Base-by-base conservation (phyloP, 73 alveolate genomes). In the Paramecium pentaurelia region DNA sequence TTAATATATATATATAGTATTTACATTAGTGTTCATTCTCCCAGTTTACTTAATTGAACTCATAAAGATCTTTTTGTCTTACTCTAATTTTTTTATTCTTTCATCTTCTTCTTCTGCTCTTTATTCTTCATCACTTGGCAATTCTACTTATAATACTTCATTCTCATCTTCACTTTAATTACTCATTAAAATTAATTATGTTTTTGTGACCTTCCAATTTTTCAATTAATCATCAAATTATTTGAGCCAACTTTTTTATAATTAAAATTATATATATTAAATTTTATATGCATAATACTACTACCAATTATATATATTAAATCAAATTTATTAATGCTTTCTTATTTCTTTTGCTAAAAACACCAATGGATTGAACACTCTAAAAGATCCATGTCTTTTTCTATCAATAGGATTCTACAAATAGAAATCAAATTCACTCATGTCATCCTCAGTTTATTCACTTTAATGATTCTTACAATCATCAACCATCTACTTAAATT, bases 101-200 rank as follows among this genome's bases (percentile, higher is more conserved):
- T 37, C 60, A 8, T 73, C 87, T 40, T 73, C 87, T 20, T 73
- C 58, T 16, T 73, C 40, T 12, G 8, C 87, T 73, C 60, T 64
- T 28, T 64, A 38, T 73, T 73, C 87, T 73, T 73, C 87, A 37
- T 73, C 87, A 73, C 34, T 40, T 12, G 14, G 12, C 18, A 37
- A 36, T 12, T 73, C 87, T 7, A 73, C 87, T 20, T 73, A 16
- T 8, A 73, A 20, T 34, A 73, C 87, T 20, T 73, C 87, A 40
- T 73, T 73, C 38, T 73, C 87, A 37, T 73, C 87, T 0, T 73
- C 87, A 20, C 70, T 54, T 54, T 54, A 54, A 54, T 54, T 54
- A 54, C 87, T 73, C 87, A 73, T 73, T 73, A 73, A 73, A 37
- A 34, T 73, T 73, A 64, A 32, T 64, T 32, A 64, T 64, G 84